Conservation (phyloP, 2,329 filamentous ascomycete genomes). For the Paramyrothecium sp. region DNA sequence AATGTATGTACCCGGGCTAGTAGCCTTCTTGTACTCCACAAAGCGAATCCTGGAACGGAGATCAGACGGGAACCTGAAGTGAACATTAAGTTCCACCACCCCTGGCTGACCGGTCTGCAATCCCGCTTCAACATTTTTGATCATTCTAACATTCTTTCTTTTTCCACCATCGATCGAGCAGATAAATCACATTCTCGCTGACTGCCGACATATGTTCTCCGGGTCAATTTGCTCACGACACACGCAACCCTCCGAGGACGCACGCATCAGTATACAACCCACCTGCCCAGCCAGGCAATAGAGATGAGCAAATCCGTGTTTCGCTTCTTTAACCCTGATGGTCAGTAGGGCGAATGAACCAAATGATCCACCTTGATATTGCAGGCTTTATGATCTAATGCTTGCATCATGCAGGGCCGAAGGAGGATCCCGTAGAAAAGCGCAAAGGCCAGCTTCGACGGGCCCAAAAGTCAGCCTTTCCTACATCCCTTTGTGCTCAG, state of each 20-base stretch:
- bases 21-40: too few relatives aligned
- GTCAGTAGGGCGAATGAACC: constrained; percentile 12
- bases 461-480: constrained; percentile 21
- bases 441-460: constrained; percentile 23
- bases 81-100: too few relatives aligned
- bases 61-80: too few relatives aligned
- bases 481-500: neutral
- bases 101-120: neutral
- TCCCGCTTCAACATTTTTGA: neutral
- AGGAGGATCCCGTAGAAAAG: constrained; percentile 20
- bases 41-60: too few relatives aligned
- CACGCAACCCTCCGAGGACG: too few relatives aligned
- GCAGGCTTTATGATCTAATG: neutral
- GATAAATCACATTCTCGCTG: too few relatives aligned
- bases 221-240: too few relatives aligned
- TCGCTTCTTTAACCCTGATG: constrained; percentile 30
- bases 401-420: constrained; percentile 10
- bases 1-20: too few relatives aligned
- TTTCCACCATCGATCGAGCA: too few relatives aligned
- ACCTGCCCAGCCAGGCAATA: neutral
- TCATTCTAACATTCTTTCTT: too few relatives aligned
- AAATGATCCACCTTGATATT: neutral
- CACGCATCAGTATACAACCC: too few relatives aligned
- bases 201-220: too few relatives aligned
- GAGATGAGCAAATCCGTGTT: constrained; percentile 22